A percentile compares a stretch with the other conserved stretches of the same genome.
Evolutionary conservation across 139 green algal species (phyloP).

Genomic region (Chlorella sp.): DNA sequence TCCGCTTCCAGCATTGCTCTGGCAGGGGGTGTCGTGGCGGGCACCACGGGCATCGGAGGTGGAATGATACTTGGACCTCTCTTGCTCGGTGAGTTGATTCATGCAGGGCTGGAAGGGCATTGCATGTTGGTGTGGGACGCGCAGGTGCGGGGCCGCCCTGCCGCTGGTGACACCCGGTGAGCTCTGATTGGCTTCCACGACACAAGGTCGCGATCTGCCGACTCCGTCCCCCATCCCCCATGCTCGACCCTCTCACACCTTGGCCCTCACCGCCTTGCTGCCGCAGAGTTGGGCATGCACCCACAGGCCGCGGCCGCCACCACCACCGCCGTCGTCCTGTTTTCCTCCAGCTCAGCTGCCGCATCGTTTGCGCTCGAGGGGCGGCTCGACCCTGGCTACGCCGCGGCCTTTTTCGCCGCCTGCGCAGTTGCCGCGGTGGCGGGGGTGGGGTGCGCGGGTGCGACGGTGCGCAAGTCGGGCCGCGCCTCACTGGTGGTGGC

Average conservation of each 20-base stretch:
- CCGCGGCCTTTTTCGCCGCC: constrained; percentile 6
- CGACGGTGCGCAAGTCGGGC: constrained; percentile 8
- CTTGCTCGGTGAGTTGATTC: constrained; percentile 19
- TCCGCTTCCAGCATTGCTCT: not conserved
- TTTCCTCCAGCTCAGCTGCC: constrained; percentile 38
- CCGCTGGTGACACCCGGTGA: not conserved
- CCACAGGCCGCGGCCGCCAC: constrained; percentile 42
- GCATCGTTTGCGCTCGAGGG: constrained; percentile 38
- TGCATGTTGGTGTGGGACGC: not conserved
- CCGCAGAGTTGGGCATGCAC: constrained; percentile 33
- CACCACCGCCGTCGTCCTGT: constrained; percentile 51
- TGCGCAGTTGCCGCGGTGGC: constrained; percentile 6
- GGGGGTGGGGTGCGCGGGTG: constrained; percentile 9
- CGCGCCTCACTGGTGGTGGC: constrained; percentile 36
- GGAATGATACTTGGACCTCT: constrained; percentile 44
- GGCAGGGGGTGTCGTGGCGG: constrained; percentile 18
- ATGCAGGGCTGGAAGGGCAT: not conserved
- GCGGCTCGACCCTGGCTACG: constrained; percentile 35
- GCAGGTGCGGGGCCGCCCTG: not conserved
- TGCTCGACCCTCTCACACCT: not conserved
- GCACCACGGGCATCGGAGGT: constrained; percentile 37
- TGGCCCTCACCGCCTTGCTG: not conserved
- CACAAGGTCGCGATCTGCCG: not conserved
- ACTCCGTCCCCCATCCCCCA: not conserved
- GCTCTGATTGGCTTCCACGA: too few relatives aligned